These are phyloP conservation scores for Scalesia atractyloides DNA, from an alignment of 129 eudicot species.

Conservation along the genomic window DNA sequence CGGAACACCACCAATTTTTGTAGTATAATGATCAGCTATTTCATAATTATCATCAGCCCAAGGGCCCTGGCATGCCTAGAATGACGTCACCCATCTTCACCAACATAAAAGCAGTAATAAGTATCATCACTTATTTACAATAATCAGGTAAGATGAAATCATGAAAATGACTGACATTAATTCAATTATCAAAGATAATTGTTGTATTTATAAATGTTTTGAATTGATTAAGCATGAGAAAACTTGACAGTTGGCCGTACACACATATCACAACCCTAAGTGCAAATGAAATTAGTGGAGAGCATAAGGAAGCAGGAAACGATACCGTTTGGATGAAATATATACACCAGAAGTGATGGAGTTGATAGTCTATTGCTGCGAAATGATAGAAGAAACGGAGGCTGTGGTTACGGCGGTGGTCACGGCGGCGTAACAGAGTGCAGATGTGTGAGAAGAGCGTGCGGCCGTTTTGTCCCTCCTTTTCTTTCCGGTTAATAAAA, in stretches of 20 bases:
- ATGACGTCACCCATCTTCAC: slow-evolving; percentile 61
- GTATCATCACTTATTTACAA: background rate
- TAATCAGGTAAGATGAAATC: background rate
- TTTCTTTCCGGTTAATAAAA: slow-evolving; percentile 1
- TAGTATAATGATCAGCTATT: slow-evolving; percentile 77
- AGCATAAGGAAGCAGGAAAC: background rate
- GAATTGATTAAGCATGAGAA: too few relatives aligned
- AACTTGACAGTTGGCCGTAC: too few relatives aligned
- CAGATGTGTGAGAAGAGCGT: too few relatives aligned
- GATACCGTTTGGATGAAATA: slow-evolving; percentile 27
- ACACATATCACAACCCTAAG: slow-evolving; percentile 2
- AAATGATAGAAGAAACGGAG: too few relatives aligned
- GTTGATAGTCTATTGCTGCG: too few relatives aligned
- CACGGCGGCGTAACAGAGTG: too few relatives aligned
- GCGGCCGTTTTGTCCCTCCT: background rate
- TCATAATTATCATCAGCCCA: slow-evolving; percentile 86
- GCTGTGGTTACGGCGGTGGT: too few relatives aligned
- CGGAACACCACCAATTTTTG: slow-evolving; percentile 87
- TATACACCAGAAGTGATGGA: slow-evolving; percentile 5
- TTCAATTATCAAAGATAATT: background rate
- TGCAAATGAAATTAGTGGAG: background rate
- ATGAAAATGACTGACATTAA: background rate
- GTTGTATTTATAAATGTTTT: too few relatives aligned
- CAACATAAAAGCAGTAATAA: background rate
- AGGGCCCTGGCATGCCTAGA: slow-evolving; percentile 90